These are phyloP conservation scores for Mitragyna speciosa DNA, from an alignment of 257 asterid species.

Conservation along the genomic window DNA sequence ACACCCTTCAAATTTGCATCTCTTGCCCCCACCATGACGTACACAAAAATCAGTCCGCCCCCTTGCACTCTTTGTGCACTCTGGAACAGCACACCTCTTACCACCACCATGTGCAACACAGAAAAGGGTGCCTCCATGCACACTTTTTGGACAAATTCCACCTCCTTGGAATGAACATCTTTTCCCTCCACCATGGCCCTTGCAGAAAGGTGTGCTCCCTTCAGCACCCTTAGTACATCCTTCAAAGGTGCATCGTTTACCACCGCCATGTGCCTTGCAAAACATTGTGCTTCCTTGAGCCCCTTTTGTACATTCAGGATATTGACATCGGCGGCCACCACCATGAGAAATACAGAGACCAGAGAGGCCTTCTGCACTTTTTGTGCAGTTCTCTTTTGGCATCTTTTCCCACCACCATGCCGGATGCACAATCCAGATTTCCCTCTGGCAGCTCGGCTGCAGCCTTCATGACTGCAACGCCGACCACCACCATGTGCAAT, in stretches of 20 bases:
- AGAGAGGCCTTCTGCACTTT: constrained; percentile 92
- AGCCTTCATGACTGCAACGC: constrained; percentile 71
- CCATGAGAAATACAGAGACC: constrained; percentile 98
- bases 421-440: constrained; percentile 90
- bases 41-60: constrained; percentile 90
- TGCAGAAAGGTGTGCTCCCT: constrained; percentile 90
- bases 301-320: constrained; percentile 64
- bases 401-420: constrained; percentile 97
- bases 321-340: constrained; percentile 90
- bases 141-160: constrained; percentile 86
- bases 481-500: constrained; percentile 97
- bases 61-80: constrained; percentile 91
- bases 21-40: constrained; percentile 95
- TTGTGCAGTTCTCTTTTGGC: constrained; percentile 78
- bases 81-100: constrained; percentile 72
- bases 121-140: constrained; percentile 86
- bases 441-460: constrained; percentile 85
- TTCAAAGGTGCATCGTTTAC: constrained; percentile 65
- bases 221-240: constrained; percentile 90
- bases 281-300: constrained; percentile 92
- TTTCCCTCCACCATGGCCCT: constrained; percentile 96
- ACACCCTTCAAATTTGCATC: constrained; percentile 74
- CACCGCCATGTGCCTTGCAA: constrained; percentile 96
- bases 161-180: constrained; percentile 80
- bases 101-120: constrained; percentile 98